A percentile compares a stretch with the other conserved stretches of the same genome.
phyloP scores from a whole-genome alignment of 2,329 filamentous ascomycete species.

The Plectosphaerella plurivora region DNA sequence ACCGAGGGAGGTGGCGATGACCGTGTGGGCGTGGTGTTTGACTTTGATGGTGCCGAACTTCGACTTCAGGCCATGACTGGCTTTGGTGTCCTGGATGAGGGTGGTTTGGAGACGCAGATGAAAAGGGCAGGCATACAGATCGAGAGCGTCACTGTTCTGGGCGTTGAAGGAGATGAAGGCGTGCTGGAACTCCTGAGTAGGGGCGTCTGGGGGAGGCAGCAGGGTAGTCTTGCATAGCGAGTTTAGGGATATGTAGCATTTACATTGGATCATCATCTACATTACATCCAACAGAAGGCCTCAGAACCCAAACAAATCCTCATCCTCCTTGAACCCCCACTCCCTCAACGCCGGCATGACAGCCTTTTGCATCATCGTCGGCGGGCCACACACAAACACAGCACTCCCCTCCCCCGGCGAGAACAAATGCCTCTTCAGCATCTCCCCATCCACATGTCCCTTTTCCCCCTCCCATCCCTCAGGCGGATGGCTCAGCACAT shows the following conservation, averaged over 20 bases:
- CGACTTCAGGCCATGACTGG: background rate
- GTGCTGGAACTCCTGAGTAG: background rate
- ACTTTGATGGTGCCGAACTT: background rate
- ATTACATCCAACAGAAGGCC: background rate
- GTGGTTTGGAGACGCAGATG: background rate
- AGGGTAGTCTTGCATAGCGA: background rate
- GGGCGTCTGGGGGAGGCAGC: background rate
- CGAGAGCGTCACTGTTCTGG: background rate
- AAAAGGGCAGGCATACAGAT: background rate
- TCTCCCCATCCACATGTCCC: slow-evolving; percentile 36
- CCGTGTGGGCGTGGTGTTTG: background rate
- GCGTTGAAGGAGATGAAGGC: background rate
- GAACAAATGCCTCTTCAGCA: slow-evolving; percentile 36
- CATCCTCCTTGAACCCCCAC: slow-evolving; percentile 39
- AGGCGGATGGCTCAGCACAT: slow-evolving; percentile 40
- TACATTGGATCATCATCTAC: background rate
- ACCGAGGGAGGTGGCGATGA: background rate
- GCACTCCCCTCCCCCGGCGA: slow-evolving; percentile 32
- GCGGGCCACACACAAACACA: slow-evolving; percentile 44
- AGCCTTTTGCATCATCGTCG: slow-evolving; percentile 46
- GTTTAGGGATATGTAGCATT: background rate
- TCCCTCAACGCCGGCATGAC: slow-evolving; percentile 40
- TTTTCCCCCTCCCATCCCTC: slow-evolving; percentile 39
- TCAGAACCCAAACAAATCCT: slow-evolving; percentile 38
- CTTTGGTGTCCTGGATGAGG: background rate